phyloP scores from a whole-genome alignment of 768 basidiomycete species.

The Suillus brevipes region DNA sequence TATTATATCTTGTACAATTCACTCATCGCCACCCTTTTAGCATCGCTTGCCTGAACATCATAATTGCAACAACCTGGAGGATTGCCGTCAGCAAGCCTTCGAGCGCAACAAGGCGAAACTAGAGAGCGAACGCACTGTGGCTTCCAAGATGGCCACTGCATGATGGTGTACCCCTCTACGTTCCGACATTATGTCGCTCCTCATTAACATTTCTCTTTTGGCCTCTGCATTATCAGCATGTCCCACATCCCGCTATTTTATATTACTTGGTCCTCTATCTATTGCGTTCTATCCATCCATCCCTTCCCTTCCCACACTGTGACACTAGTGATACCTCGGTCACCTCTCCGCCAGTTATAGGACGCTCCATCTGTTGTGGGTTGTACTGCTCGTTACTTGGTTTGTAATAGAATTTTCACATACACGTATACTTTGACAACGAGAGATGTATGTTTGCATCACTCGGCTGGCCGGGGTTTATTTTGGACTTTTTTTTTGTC shows the following conservation, averaged over 20 bases:
- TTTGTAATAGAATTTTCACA: conserved; percentile 5
- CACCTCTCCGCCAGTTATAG: neutral
- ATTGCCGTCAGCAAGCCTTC: conserved; percentile 86
- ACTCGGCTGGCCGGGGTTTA: neutral
- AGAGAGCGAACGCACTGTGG: conserved; percentile 85
- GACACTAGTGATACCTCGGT: conserved; percentile 5
- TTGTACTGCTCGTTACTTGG: conserved; percentile 3
- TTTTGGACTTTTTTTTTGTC: neutral
- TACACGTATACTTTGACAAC: conserved; percentile 2
- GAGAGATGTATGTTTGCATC: neutral
- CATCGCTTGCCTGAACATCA: conserved; percentile 91
- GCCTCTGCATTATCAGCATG: conserved; percentile 3
- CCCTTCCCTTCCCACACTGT: neutral
- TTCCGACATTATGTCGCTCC: neutral
- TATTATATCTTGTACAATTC: conserved; percentile 12
- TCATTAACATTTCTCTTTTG: conserved; percentile 1
- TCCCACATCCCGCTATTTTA: conserved; percentile 1
- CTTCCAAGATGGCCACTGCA: conserved; percentile 82
- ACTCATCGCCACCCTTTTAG: conserved; percentile 38
- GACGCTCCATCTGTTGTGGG: conserved; percentile 1
- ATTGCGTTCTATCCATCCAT: neutral
- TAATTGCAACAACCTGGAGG: conserved; percentile 77
- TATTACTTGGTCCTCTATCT: conserved; percentile 5
- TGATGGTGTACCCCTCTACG: conserved; percentile 31
- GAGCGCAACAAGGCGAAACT: conserved; percentile 85